Evolutionary conservation across 352 stramenopile species (phyloP).

Genomic region (Pythium vanterpoolii): DNA sequence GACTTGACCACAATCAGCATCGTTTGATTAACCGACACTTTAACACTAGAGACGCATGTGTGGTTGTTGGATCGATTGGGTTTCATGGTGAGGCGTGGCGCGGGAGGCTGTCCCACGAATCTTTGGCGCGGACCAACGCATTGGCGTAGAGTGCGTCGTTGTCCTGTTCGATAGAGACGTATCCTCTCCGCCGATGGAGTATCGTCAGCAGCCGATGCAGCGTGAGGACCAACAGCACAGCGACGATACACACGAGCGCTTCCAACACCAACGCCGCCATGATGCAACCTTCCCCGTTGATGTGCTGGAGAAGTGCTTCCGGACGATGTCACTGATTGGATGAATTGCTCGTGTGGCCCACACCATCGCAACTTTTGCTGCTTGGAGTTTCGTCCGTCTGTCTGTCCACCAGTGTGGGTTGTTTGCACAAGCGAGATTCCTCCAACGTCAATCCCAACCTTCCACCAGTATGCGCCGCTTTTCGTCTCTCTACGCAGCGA

Average conservation of each 20-base stretch:
- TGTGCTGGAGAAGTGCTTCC: too few species aligned
- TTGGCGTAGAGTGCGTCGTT: conserved; percentile 62
- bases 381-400: too few species aligned
- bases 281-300: too few species aligned
- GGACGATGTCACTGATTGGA: too few species aligned
- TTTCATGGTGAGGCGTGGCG: conserved; percentile 18
- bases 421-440: neutral
- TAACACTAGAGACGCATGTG: neutral
- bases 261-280: conserved; percentile 33
- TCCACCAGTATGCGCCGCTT: conserved; percentile 17
- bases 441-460: neutral
- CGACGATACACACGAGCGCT: conserved; percentile 38
- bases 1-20: neutral
- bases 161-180: conserved; percentile 64
- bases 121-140: conserved; percentile 51
- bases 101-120: conserved; percentile 62
- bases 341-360: conserved; percentile 12
- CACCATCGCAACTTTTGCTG: conserved; percentile 9
- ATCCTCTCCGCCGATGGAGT: conserved; percentile 49
- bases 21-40: neutral
- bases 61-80: neutral
- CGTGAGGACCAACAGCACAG: conserved; percentile 36
- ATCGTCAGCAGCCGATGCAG: conserved; percentile 44
- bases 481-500: neutral
- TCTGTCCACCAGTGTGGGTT: neutral